Evolutionary conservation across 495 filamentous ascomycete genomes (phyloP), one percentile per base, ranked within the genome.

Genomic region (Physcia stellaris): DNA sequence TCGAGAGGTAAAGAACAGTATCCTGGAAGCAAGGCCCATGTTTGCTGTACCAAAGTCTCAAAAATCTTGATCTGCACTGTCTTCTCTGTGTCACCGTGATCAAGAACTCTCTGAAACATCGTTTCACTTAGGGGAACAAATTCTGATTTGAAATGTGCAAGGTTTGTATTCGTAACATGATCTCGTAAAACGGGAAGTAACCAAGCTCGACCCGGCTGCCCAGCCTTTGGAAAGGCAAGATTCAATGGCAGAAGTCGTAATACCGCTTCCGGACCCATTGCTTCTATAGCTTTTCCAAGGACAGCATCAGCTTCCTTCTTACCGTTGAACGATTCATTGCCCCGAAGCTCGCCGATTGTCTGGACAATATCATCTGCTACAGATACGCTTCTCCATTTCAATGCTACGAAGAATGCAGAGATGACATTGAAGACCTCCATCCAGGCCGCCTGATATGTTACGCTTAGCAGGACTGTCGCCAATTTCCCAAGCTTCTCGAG

Each of bases 21-120:
- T 22, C 90, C 90, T 0, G 92, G 86, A n/a, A 98, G 69, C 35
- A 83, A 72, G 15, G 81, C 79, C 90, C 92, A 98, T 16, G 90
- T 87, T 53, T 98, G 90, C 37, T 92, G 81, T 1, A 98, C 83
- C 1, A 98, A 55, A 0, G 90, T 96, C 58, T 98, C 90, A 58
- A 87, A 96, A 42, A 98, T 92, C 66, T 98, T 98, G 50, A 83
- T 73, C 54, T 95, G 84, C 64, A 94, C 82, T 0, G 83, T 83
- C 63, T 92, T 94, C 54, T 85, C 80, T 6, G 73, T 73, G 2
- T 71, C 64, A 9, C 76, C 79, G 49, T 85, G 79, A 35, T 88
- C 79, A 27, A 93, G 63, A 13, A 94, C 81, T 42, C 71, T 77
- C 55, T 95, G 84, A 57, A 86, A 95, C 60, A 98, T 85, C 7